Evolutionary conservation across 2,329 filamentous ascomycete genomes (phyloP), one percentile per base, ranked within the genome.

Genomic region (Xylaria sp.): DNA sequence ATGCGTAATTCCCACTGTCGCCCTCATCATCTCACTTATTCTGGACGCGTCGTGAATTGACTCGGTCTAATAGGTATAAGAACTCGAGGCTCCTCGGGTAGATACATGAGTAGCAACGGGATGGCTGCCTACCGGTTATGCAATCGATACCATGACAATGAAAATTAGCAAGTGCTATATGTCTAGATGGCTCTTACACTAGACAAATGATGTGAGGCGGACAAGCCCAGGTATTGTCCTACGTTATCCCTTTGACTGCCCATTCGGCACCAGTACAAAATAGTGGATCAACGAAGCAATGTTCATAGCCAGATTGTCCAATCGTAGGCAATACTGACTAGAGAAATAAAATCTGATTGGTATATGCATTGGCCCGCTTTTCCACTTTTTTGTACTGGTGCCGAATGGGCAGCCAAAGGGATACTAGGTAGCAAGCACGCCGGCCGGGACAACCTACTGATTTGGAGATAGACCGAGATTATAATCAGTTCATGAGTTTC

Each of bases 61-160:
- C 34, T 60, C 61, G 50, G 62, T 60, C 62, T 65, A 44, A 56
- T 62, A 51, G 13, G 5, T 2, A 28, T 28, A 3, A 10, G 59
- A 62, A 28, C 48, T 18, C 23, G 46, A 34, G 34, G 23, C 41
- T 34, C n/a, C 25, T 37, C 46, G 46, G 23, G 23, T 41, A 50
- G 62, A 28, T 50, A 50, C 31, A 31, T 64, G 18, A 20, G 15
- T 50, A 25, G 46, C 20, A 50, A 50, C 46, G 46, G 20, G 46
- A 23, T 25, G 9, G 20, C 12, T 12, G 23, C 46, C 12, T 50
- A 5, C 3, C 12, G 46, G 34, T 10, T 10, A 6, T 37, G 34
- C 34, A 37, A 37, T 8, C 3, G 12, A 20, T 25, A 13, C 25
- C 23, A 25, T 50, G 23, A 50, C 12, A 7, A 10, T 48, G n/a